phyloP scores from a whole-genome alignment of 2,329 filamentous ascomycete species.

The Alternaria sp. region DNA sequence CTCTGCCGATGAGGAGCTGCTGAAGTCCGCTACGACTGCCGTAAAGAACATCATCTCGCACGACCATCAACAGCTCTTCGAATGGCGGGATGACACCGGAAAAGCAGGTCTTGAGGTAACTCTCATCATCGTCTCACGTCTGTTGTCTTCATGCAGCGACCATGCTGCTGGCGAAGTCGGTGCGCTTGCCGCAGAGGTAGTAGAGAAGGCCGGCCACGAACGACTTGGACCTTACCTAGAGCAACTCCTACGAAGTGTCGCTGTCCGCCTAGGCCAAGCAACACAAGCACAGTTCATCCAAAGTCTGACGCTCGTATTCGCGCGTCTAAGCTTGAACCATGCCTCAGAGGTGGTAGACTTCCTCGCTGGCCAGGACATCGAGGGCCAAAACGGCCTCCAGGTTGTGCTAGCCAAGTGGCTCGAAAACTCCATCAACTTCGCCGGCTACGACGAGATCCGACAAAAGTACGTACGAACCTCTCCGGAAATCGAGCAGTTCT shows the following conservation, averaged over 20 bases:
- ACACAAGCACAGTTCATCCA: conserved; percentile 91
- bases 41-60: conserved; percentile 90
- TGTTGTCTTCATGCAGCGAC: conserved; percentile 82
- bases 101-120: conserved; percentile 88
- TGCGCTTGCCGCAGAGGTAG: conserved; percentile 88
- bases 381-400: conserved; percentile 79
- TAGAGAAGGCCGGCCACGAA: conserved; percentile 93
- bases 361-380: conserved; percentile 81
- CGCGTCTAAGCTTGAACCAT: conserved; percentile 82
- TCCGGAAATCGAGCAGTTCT: background rate
- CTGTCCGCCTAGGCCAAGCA: conserved; percentile 80
- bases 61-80: conserved; percentile 87
- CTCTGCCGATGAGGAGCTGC: conserved; percentile 84
- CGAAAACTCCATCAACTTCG: conserved; percentile 95
- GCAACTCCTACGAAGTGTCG: conserved; percentile 87
- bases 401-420: conserved; percentile 95
- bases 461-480: conserved; percentile 74
- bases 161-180: conserved; percentile 96
- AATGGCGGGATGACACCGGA: conserved; percentile 78
- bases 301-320: conserved; percentile 93
- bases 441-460: conserved; percentile 96
- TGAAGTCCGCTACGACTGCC: conserved; percentile 83
- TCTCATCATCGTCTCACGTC: conserved; percentile 87
- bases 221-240: conserved; percentile 87
- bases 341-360: conserved; percentile 92